Percentiles rank a stretch among this genome's conserved stretches.
Evolutionary conservation across 306 rosid genomes (phyloP).

Genomic region (Cucumis sativus): DNA sequence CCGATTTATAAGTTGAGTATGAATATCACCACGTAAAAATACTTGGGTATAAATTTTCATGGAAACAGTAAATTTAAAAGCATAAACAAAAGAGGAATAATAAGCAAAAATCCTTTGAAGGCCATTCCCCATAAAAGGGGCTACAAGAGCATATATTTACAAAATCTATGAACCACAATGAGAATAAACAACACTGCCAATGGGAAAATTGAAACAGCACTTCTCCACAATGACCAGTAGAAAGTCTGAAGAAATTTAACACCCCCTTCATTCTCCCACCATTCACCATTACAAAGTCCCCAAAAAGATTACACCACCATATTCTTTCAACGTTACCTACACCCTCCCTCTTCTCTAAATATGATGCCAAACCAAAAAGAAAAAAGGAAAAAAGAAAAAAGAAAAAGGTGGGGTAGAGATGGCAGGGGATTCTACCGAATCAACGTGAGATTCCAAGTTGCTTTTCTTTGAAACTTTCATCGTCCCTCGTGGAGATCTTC

Average conservation of each 20-base stretch:
- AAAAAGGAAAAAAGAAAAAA: neutral
- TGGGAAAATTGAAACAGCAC: slow-evolving; percentile 16
- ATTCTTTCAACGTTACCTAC: neutral
- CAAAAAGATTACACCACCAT: neutral
- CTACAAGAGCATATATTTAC: slow-evolving; percentile 29
- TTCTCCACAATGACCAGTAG: slow-evolving; percentile 16
- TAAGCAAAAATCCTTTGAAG: neutral
- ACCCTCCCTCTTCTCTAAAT: neutral
- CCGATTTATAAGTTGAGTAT: too few relatives aligned
- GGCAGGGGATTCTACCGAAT: neutral
- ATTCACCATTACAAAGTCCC: slow-evolving; percentile 13
- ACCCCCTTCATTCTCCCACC: slow-evolving; percentile 9
- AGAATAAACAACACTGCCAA: slow-evolving; percentile 19
- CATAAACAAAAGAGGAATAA: neutral
- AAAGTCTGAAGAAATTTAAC: slow-evolving; percentile 2
- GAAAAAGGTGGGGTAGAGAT: neutral
- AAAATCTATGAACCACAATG: slow-evolving; percentile 29
- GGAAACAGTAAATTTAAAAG: neutral
- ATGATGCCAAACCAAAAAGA: neutral
- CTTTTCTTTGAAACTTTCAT: slow-evolving; percentile 22
- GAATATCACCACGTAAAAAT: too few relatives aligned
- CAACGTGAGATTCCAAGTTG: neutral
- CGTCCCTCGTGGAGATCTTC: slow-evolving; percentile 99
- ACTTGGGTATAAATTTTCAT: too few relatives aligned
- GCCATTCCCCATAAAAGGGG: slow-evolving; percentile 9